A percentile compares a stretch with the other conserved stretches of the same genome.
Evolutionary conservation across 768 basidiomycete genomes (phyloP).

Genomic region (Termitomyces sp.): DNA sequence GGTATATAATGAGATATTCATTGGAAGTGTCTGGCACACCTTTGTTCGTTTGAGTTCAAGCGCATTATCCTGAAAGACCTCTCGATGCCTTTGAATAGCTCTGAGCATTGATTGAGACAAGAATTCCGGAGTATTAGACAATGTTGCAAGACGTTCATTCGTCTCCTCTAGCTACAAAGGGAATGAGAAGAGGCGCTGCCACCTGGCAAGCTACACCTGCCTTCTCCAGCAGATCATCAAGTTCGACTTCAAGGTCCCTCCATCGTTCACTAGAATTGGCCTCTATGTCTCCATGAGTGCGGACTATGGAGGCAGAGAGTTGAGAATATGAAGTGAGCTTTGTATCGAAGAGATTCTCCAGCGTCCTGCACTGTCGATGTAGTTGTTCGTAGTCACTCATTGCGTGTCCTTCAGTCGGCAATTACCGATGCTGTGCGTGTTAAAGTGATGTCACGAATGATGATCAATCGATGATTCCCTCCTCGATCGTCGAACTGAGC

Average conservation of each 20-base stretch:
- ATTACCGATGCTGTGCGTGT: constrained; percentile 2
- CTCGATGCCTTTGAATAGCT: constrained; percentile 85
- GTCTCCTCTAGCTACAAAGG: constrained; percentile 72
- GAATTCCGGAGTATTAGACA: constrained; percentile 64
- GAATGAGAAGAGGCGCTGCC: constrained; percentile 10
- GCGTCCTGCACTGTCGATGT: constrained; percentile 86
- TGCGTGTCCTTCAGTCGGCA: constrained; percentile 8
- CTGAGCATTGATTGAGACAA: constrained; percentile 84
- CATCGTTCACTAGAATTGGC: constrained; percentile 65
- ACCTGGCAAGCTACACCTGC: constrained; percentile 30
- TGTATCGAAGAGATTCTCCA: constrained; percentile 88
- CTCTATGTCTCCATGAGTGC: constrained; percentile 56
- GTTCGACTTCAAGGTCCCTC: constrained; percentile 80
- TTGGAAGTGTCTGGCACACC: constrained; percentile 33
- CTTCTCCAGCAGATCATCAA: constrained; percentile 84
- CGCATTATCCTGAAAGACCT: constrained; percentile 83
- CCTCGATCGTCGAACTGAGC: neutral
- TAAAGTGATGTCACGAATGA: constrained; percentile 7
- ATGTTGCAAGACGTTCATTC: constrained; percentile 68
- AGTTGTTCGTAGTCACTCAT: constrained; percentile 87
- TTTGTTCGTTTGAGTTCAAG: constrained; percentile 85
- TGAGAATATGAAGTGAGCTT: constrained; percentile 91
- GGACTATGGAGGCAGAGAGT: constrained; percentile 64
- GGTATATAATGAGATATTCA: neutral
- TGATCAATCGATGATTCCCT: too few relatives aligned